A percentile compares a stretch with the other conserved stretches of the same genome.
phyloP scores from a whole-genome alignment of 139 green algal species.

The Closterium sp. region DNA sequence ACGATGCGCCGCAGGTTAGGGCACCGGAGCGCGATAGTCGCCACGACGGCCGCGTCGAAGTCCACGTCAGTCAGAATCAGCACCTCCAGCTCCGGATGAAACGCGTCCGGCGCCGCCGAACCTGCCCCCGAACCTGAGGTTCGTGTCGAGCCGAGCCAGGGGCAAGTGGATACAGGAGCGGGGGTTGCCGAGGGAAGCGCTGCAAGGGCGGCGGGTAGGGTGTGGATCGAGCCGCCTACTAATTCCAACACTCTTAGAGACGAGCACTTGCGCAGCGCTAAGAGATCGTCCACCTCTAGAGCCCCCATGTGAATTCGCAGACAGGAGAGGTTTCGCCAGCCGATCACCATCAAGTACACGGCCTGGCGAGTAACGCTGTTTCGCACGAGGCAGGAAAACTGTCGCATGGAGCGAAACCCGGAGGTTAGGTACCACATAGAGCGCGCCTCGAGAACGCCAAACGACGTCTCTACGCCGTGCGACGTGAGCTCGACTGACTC shows the following conservation, averaged over 20 bases:
- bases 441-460: conserved; percentile 19
- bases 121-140: not conserved
- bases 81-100: not conserved
- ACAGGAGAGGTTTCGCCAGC: conserved; percentile 22
- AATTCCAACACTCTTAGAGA: conserved; percentile 15
- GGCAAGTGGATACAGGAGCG: not conserved
- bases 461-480: conserved; percentile 12
- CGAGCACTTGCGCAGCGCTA: conserved; percentile 31
- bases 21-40: not conserved
- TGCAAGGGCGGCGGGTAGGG: not conserved
- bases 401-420: conserved; percentile 13
- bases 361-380: conserved; percentile 23
- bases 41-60: not conserved
- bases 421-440: conserved; percentile 36
- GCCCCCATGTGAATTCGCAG: conserved; percentile 31
- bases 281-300: conserved; percentile 19
- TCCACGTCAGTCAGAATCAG: not conserved
- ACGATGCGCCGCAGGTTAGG: not conserved
- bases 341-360: conserved; percentile 35
- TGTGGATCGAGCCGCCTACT: conserved; percentile 1
- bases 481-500: conserved; percentile 13
- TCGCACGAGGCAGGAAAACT: conserved; percentile 17
- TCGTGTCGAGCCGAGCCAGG: not conserved
- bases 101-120: not conserved
- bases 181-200: not conserved